Evolutionary conservation across 345 rosid species (phyloP).

Genomic region (Euphorbia lathyris): DNA sequence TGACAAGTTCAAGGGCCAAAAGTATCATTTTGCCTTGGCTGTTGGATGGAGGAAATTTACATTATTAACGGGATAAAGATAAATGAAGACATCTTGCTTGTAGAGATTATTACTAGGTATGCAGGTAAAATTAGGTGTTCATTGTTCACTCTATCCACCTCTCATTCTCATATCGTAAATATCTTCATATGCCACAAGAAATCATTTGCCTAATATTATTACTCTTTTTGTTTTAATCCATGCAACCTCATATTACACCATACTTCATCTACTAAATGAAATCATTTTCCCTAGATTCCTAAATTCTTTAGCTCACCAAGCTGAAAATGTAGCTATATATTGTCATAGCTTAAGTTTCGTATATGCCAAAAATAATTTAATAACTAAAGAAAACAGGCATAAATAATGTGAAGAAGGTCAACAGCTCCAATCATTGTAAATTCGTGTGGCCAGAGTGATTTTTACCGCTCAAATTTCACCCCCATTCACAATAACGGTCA

Average conservation of each 20-base stretch:
- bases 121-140: not conserved
- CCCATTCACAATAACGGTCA: not conserved
- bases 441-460: not conserved
- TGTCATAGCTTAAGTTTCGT: not conserved
- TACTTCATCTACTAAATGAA: not conserved
- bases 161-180: not conserved
- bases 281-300: not conserved
- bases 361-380: not conserved
- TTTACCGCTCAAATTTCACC: not conserved
- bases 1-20: too few species aligned
- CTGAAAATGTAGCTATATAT: not conserved
- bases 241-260: not conserved
- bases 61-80: not conserved
- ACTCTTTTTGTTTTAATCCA: not conserved
- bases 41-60: too few species aligned
- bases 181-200: not conserved
- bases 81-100: not conserved
- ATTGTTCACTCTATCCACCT: not conserved
- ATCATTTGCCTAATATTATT: not conserved
- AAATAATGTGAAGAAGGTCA: not conserved
- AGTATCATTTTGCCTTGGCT: too few species aligned
- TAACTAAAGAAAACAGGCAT: not conserved
- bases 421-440: not conserved
- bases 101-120: not conserved
- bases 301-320: not conserved